Percentiles rank a stretch among this genome's conserved stretches.
Evolutionary conservation across 2,329 filamentous ascomycete genomes (phyloP).

Genomic region (Xylariales sp.): DNA sequence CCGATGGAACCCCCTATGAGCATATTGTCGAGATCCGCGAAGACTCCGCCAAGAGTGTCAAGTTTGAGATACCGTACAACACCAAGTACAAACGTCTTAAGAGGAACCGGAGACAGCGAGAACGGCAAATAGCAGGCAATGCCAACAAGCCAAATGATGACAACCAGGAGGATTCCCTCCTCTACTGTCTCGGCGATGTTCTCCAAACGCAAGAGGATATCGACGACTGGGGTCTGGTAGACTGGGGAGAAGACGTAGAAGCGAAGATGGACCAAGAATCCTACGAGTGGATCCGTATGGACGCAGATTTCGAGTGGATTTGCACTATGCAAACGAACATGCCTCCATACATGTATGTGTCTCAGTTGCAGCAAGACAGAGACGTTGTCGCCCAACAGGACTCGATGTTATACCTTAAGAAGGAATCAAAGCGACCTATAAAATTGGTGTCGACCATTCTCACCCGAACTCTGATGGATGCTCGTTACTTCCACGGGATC

Average conservation of each 20-base stretch:
- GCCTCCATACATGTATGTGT: constrained; percentile 96
- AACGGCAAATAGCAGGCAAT: constrained; percentile 46
- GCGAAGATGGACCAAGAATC: constrained; percentile 91
- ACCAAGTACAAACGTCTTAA: constrained; percentile 99
- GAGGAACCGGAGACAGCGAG: constrained; percentile 63
- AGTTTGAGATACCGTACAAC: constrained; percentile 95
- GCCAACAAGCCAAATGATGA: constrained; percentile 43
- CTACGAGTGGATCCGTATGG: constrained; percentile 97
- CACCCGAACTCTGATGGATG: constrained; percentile 83
- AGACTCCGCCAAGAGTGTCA: constrained; percentile 65
- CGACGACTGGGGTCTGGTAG: constrained; percentile 75
- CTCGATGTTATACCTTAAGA: constrained; percentile 70
- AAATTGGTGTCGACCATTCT: constrained; percentile 85
- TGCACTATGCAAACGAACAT: constrained; percentile 77
- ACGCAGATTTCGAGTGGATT: constrained; percentile 98
- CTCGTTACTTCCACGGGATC: constrained; percentile 90
- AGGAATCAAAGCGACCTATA: constrained; percentile 54
- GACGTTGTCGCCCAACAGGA: constrained; percentile 87
- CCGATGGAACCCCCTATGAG: constrained; percentile 95
- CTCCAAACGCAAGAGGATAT: constrained; percentile 79
- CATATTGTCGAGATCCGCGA: constrained; percentile 96
- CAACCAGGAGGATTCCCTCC: constrained; percentile 72
- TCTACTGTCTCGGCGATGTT: constrained; percentile 91
- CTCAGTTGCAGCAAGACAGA: constrained; percentile 92
- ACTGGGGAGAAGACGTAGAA: constrained; percentile 89